Evolutionary conservation across 2,329 filamentous ascomycete species (phyloP), one percentile per base, ranked within the genome.

Genomic region (Fusarium sambucinum): DNA sequence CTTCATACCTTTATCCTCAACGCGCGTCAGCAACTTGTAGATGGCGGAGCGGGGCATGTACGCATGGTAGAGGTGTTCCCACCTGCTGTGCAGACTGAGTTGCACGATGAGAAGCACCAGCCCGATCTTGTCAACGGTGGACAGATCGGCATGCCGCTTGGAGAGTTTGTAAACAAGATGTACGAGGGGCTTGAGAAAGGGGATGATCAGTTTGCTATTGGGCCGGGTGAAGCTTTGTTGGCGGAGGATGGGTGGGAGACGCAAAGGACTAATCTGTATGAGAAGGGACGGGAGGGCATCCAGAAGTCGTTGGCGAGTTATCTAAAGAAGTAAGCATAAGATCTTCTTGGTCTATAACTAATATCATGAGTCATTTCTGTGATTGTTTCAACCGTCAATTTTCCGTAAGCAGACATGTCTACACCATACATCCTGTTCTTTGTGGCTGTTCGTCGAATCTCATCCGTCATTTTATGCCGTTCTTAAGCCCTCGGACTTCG

Each of bases 151-250:
- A 80, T 81, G 66, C 75, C 78, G 2, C 66, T 82, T 35, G 75
- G 25, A 2, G 74, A 80, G 27, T 87, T 83, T 66, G 78, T 76
- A 3, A 78, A 85, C 1, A 80, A 82, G 13, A 73, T 73, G 70
- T 68, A 63, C 13, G 60, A 68, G 14, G 72, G 74, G 2, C 52
- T 75, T 35, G 50, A 50, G 3, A 59, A 38, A 42, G 73, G 71
- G 0, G 54, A 70, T 29, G 73, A 74, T 12, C 74, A 74, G 38
- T 74, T 74, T 61, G 71, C 70, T 8, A 47, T 75, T 21, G 71
- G 70, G 0, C 70, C 59, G 0, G 69, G 70, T 2, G 73, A 75
- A 42, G 40, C 46, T 3, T 32, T 74, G 10, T 59, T 75, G 2
- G 40, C 38, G n/a, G 73, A 75, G 25, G 69, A 70, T 7, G 71